phyloP scores from a whole-genome alignment of 345 rosid genomes.

The Corymbia maculata region DNA sequence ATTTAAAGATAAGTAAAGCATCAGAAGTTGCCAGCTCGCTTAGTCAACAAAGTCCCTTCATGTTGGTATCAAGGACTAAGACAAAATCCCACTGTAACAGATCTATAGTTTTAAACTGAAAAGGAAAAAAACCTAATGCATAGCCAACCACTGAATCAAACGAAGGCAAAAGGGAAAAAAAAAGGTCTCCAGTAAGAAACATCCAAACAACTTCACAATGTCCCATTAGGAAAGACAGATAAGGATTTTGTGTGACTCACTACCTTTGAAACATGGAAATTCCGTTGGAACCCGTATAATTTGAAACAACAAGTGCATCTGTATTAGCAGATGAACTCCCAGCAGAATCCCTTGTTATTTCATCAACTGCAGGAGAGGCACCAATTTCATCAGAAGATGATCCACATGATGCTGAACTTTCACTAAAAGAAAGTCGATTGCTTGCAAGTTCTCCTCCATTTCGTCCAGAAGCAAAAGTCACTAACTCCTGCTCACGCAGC shows the following conservation, averaged over 20 bases:
- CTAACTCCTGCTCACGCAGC: constrained; percentile 41
- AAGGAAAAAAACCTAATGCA: not conserved
- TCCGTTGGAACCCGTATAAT: constrained; percentile 32
- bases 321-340: constrained; percentile 25
- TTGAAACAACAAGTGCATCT: constrained; percentile 35
- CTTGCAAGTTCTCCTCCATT: constrained; percentile 15
- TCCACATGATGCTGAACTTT: constrained; percentile 27
- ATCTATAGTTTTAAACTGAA: not conserved
- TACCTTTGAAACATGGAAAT: constrained; percentile 83
- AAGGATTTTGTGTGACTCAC: not conserved
- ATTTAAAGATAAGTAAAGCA: not conserved
- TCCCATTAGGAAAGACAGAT: not conserved
- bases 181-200: not conserved
- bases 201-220: not conserved
- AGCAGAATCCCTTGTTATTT: constrained; percentile 15
- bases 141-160: not conserved
- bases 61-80: not conserved
- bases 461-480: constrained; percentile 30
- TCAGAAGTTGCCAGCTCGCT: not conserved
- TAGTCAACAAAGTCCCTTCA: not conserved
- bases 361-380: constrained; percentile 11
- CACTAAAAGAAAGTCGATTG: constrained; percentile 20
- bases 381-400: constrained; percentile 36
- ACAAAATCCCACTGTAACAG: not conserved
- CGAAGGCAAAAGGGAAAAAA: not conserved